Base-by-base conservation (phyloP, 306 rosid genomes). In the Hylodesmum podocarpum region DNA sequence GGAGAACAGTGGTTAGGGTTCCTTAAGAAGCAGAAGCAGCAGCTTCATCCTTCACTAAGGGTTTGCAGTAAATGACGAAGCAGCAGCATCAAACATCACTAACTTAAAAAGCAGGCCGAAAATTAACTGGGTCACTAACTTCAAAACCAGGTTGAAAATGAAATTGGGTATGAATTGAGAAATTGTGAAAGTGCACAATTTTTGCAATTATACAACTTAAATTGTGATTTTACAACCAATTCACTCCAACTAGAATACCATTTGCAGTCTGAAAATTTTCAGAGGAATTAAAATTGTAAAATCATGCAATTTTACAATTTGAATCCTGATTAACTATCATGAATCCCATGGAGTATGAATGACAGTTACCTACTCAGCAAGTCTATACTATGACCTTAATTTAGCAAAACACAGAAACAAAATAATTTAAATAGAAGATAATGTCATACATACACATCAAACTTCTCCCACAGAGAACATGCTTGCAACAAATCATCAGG, bases 401-500 rank as follows among this genome's bases (percentile, higher is more conserved):
- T 69, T 31, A 77, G 7, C 40, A 24, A 46, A 53, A 68, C 28
- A 39, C 5, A 34, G 64, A 37, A 24, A 77, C 49, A 79, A 11
- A 75, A 76, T 44, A 47, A 76, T 59, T 24, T 63, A 73, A 72
- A 61, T 43, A 58, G 34, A 80, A 75, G 72, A 78, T 47, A 39
- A 46, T 59, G 31, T 43, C 28, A 71, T 73, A 89, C 97, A 34
- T 92, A 95, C 97, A 91, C 98, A 50, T 94, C 97, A 84, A 95
- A 89, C 86, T 92, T 95, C 87, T 90, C 97, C 99, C 99, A 95
- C 19, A 95, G 89, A 53, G 82, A 87, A 85, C 99, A 95, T 39
- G 97, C 99, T 90, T 84, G 97, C 85, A 92, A 70, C 87, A 92
- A 88, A 87, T 95, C 99, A 66, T 95, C 97, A 2, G 99, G 99